Percentiles rank a stretch among this genome's conserved stretches.
Conservation (phyloP, 345 rosid genomes). For the Passiflora organensis region DNA sequence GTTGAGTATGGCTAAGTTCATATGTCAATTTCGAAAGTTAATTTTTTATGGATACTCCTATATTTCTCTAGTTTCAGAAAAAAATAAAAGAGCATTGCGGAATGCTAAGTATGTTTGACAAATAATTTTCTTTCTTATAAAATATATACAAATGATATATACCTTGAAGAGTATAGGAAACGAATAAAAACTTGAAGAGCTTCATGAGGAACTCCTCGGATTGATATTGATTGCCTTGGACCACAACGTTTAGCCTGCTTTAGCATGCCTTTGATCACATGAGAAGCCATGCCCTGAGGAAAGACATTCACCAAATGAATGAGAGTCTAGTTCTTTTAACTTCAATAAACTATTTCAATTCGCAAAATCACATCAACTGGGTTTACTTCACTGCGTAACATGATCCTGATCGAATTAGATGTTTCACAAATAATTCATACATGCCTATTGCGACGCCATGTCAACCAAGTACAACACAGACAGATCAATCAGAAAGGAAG, state of each 20-base stretch:
- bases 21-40: too few relatives aligned
- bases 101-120: neutral
- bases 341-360: neutral
- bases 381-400: too few relatives aligned
- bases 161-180: conserved; percentile 82
- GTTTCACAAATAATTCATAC: neutral
- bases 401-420: too few relatives aligned
- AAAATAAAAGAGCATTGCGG: too few relatives aligned
- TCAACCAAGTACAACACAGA: neutral
- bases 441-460: too few relatives aligned
- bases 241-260: conserved; percentile 52
- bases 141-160: conserved; percentile 3
- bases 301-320: conserved; percentile 3
- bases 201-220: conserved; percentile 64
- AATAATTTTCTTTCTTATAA: neutral
- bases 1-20: too few relatives aligned
- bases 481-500: too few relatives aligned
- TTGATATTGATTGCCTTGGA: conserved; percentile 40
- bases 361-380: neutral
- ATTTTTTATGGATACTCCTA: too few relatives aligned
- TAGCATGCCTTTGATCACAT: conserved; percentile 68
- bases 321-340: neutral
- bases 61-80: too few relatives aligned
- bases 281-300: conserved; percentile 76
- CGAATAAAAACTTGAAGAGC: conserved; percentile 72